A percentile compares a stretch with the other conserved stretches of the same genome.
Evolutionary conservation across 2,329 filamentous ascomycete species (phyloP).

Genomic region (Fonsecaea multimorphosa): DNA sequence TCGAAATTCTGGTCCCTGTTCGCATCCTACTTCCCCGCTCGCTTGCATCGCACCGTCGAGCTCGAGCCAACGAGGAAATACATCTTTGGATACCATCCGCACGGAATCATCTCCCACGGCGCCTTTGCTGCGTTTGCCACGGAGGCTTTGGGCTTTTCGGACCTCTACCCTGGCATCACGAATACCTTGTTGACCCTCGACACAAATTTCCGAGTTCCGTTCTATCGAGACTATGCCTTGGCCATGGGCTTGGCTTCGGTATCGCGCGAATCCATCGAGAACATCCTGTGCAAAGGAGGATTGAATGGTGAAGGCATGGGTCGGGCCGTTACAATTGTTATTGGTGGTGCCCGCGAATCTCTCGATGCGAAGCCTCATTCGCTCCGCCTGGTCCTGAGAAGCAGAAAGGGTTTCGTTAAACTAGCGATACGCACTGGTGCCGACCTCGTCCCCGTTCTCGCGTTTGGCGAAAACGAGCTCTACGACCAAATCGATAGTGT

Average conservation of each 20-base stretch:
- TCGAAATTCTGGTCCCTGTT: slow-evolving; percentile 85
- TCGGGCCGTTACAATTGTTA: slow-evolving; percentile 93
- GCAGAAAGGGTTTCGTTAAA: slow-evolving; percentile 92
- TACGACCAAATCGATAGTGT: slow-evolving; percentile 87
- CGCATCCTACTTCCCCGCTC: slow-evolving; percentile 88
- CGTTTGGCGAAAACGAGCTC: slow-evolving; percentile 93
- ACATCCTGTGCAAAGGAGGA: slow-evolving; percentile 81
- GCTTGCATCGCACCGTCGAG: slow-evolving; percentile 80
- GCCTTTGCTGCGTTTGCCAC: slow-evolving; percentile 91
- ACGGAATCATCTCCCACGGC: slow-evolving; percentile 97
- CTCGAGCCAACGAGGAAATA: slow-evolving; percentile 86
- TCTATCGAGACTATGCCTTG: slow-evolving; percentile 94
- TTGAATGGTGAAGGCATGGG: slow-evolving; percentile 82
- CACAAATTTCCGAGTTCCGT: slow-evolving; percentile 88
- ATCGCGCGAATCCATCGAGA: slow-evolving; percentile 88
- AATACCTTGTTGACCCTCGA: slow-evolving; percentile 95
- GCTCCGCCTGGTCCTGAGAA: slow-evolving; percentile 77
- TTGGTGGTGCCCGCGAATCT: slow-evolving; percentile 90
- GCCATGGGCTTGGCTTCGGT: slow-evolving; percentile 87
- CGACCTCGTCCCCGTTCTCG: slow-evolving; percentile 88
- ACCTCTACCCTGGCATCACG: slow-evolving; percentile 91
- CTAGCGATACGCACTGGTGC: slow-evolving; percentile 90
- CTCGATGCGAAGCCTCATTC: slow-evolving; percentile 82
- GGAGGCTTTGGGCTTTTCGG: slow-evolving; percentile 83
- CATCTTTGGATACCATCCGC: slow-evolving; percentile 95